These are phyloP conservation scores for Symmetrospora coprosmae DNA, from an alignment of 768 basidiomycete genomes.

Conservation along the genomic window DNA sequence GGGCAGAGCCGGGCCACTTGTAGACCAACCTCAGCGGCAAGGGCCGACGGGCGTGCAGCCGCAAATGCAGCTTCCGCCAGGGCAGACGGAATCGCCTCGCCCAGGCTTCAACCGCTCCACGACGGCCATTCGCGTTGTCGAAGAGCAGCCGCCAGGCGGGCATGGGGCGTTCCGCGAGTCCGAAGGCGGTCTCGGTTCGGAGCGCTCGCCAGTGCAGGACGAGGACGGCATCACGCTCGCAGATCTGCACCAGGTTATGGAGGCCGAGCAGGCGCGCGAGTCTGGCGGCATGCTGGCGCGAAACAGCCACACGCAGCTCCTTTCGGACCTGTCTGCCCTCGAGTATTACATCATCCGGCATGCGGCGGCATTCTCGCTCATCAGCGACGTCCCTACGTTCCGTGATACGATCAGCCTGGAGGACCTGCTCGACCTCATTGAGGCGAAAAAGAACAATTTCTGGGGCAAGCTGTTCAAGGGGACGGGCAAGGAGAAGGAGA, in stretches of 20 bases:
- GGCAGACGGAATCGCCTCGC: background rate
- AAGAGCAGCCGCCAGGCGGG: slow-evolving; percentile 45
- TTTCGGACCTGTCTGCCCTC: slow-evolving; percentile 67
- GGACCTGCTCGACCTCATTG: slow-evolving; percentile 82
- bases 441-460: slow-evolving; percentile 80
- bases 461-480: slow-evolving; percentile 90
- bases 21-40: no score
- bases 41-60: background rate
- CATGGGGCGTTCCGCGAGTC: slow-evolving; percentile 11
- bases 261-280: slow-evolving; percentile 77
- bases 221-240: slow-evolving; percentile 84
- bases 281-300: slow-evolving; percentile 49
- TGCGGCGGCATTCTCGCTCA: slow-evolving; percentile 63
- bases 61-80: background rate
- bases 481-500: slow-evolving; percentile 65
- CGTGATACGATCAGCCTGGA: slow-evolving; percentile 61
- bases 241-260: slow-evolving; percentile 83
- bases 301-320: slow-evolving; percentile 45
- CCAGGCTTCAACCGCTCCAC: slow-evolving; percentile 42
- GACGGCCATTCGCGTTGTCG: slow-evolving; percentile 76
- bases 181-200: slow-evolving; percentile 34
- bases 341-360: slow-evolving; percentile 86
- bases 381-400: slow-evolving; percentile 53
- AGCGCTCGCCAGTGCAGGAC: slow-evolving; percentile 33
- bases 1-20: no score